phyloP scores from a whole-genome alignment of 2,329 filamentous ascomycete species.

The Talaromyces sp. region DNA sequence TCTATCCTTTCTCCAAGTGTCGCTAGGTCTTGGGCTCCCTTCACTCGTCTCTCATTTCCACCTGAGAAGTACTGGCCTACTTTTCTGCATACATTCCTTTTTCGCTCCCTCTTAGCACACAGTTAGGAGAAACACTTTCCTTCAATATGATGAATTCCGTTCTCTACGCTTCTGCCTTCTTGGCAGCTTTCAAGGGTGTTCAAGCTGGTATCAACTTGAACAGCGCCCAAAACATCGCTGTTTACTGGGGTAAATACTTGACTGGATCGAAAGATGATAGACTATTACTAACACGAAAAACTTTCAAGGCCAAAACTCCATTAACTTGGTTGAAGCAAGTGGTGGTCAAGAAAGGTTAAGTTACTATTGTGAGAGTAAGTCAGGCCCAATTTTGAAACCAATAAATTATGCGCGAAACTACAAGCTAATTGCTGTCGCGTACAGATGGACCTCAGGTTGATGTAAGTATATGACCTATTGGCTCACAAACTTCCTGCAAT shows the following conservation, averaged over 20 bases:
- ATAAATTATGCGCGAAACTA: neutral
- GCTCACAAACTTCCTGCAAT: neutral
- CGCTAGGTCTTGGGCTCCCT: neutral
- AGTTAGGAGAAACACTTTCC: constrained; percentile 4
- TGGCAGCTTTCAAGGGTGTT: constrained; percentile 25
- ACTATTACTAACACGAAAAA: neutral
- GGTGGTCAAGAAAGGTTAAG: constrained; percentile 54
- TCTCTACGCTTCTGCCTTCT: constrained; percentile 9
- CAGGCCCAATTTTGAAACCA: neutral
- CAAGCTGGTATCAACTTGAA: constrained; percentile 44
- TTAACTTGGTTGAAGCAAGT: constrained; percentile 41
- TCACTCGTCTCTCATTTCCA: neutral
- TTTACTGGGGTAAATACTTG: constrained; percentile 57
- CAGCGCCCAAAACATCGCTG: constrained; percentile 54
- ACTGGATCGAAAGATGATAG: neutral
- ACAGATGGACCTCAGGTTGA: constrained; percentile 13
- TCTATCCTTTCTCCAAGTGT: neutral
- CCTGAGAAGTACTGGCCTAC: constrained; percentile 11
- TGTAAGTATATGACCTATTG: neutral
- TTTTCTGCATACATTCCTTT: constrained; percentile 9
- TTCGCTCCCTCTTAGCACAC: neutral
- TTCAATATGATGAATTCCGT: constrained; percentile 12
- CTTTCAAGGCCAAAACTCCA: constrained; percentile 55
- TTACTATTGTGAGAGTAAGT: constrained; percentile 52
- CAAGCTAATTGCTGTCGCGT: neutral